These are phyloP conservation scores for Withania somnifera DNA, from an alignment of 305 asterid species.

Conservation along the genomic window DNA sequence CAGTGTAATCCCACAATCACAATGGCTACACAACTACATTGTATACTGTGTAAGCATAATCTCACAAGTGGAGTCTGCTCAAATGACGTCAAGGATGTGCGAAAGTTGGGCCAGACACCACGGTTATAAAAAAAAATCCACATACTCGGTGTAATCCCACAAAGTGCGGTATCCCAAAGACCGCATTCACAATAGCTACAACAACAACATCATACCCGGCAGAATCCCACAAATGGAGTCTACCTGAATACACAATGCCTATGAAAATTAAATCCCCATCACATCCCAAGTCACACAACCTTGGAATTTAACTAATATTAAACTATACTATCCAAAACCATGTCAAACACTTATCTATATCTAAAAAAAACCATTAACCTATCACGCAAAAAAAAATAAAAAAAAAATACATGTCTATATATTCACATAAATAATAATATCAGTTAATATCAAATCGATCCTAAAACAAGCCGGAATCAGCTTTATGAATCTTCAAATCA, in stretches of 20 bases:
- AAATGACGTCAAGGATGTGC: too few relatives aligned
- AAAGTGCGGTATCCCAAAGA: too few relatives aligned
- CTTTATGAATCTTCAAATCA: neutral
- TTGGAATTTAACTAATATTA: too few relatives aligned
- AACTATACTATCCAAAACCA: too few relatives aligned
- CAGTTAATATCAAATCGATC: neutral
- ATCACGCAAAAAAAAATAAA: neutral
- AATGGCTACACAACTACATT: too few relatives aligned
- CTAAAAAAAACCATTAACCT: neutral
- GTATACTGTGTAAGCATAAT: too few relatives aligned
- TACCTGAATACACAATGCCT: neutral
- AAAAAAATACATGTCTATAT: neutral
- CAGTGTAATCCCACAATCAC: too few relatives aligned
- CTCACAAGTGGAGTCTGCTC: too few relatives aligned
- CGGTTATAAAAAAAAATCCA: too few relatives aligned
- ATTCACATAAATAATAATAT: neutral
- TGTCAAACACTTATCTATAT: neutral
- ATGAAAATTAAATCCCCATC: neutral
- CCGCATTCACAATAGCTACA: neutral
- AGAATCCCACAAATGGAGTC: neutral
- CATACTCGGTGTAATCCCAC: too few relatives aligned
- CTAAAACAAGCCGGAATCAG: neutral
- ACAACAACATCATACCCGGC: neutral
- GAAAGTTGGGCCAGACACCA: too few relatives aligned
- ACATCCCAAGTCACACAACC: too few relatives aligned